Conservation (phyloP, 2,329 filamentous ascomycete genomes). For the Sarocladium kiliense region DNA sequence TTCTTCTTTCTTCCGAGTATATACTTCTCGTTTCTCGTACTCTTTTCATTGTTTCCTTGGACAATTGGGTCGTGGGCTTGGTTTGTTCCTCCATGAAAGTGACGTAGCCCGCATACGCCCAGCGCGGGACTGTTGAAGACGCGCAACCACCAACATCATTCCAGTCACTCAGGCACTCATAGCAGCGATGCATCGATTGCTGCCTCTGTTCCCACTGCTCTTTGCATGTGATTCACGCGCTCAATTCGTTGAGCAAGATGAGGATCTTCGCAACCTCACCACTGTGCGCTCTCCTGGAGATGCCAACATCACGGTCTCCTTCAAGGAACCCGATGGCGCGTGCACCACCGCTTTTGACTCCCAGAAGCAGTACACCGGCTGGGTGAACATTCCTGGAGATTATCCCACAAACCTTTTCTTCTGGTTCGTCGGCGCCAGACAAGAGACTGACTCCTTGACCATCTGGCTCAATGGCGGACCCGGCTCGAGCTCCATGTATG, state of each 20-base stretch:
- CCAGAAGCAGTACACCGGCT: conserved; percentile 67
- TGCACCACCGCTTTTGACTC: conserved; percentile 60
- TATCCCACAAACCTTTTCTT: conserved; percentile 48
- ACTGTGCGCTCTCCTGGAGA: conserved; percentile 59
- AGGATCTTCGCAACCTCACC: conserved; percentile 37
- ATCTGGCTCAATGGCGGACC: conserved; percentile 67
- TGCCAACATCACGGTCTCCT: conserved; percentile 59
- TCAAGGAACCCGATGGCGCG: conserved; percentile 55
- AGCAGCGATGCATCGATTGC: not conserved
- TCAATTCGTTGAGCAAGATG: conserved; percentile 28
- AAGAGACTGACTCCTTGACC: conserved; percentile 37
- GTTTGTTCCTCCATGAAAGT: not conserved
- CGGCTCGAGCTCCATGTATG: conserved; percentile 59
- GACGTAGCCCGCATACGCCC: not conserved
- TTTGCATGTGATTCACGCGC: conserved; percentile 18
- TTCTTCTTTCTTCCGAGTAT: too few relatives aligned
- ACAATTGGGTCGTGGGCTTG: not conserved
- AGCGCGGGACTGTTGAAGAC: not conserved
- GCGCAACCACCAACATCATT: not conserved
- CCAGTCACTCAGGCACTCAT: not conserved
- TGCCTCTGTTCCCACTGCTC: conserved; percentile 8
- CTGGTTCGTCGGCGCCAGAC: conserved; percentile 43
- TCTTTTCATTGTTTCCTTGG: not conserved
- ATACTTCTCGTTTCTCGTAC: too few relatives aligned
- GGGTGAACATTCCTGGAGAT: conserved; percentile 56